Evolutionary conservation across 2,329 filamentous ascomycete species (phyloP), one percentile per base, ranked within the genome.

Genomic region (Volutella citrinella): DNA sequence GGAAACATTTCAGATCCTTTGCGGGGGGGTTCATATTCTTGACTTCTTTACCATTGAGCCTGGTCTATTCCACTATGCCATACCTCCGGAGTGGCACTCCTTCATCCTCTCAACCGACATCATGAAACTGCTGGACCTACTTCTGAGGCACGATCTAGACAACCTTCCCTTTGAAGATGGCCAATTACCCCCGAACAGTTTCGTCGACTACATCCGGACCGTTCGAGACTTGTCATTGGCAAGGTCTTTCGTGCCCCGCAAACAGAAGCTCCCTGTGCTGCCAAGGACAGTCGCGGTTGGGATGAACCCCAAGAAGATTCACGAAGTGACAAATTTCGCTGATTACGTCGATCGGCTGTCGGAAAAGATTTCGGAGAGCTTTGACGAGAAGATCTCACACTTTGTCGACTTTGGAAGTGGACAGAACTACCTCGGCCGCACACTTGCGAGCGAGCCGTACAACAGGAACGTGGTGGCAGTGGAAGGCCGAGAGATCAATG

Each of bases 401-500:
- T 80, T 95, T 38, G 83, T 97, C 30, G 93, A 98, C 63, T 95
- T 97, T 61, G 93, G 93, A 18, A 95, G 89, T 33, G 93, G 93
- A 0, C 91, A 97, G 60, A 97, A 96, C 56, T 98, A 98, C 55
- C 79, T 98, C 5, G 91, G 93, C 1, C 77, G 93, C 27, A 85
- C 87, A 2, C 70, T 98, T 38, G 91, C 91, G 11, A 88, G 84
- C 42, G 73, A 82, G 34, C 89, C 90, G 1, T 95, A 95, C 64
- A 87, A 90, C 53, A 81, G 82, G 51, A 80, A 89, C 46, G 84
- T 97, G 26, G 80, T 97, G 34, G 93, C 91, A 2, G 88, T 98
- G 20, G 93, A 98, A 63, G 86, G 88, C 38, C 81, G 82, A 43
- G 82, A 87, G 52, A 80, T 84, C 50, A 96, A 96, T 54, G 94